Evolutionary conservation across 805 yeast genomes (phyloP).

Genomic region (Starmerella roubikii): DNA sequence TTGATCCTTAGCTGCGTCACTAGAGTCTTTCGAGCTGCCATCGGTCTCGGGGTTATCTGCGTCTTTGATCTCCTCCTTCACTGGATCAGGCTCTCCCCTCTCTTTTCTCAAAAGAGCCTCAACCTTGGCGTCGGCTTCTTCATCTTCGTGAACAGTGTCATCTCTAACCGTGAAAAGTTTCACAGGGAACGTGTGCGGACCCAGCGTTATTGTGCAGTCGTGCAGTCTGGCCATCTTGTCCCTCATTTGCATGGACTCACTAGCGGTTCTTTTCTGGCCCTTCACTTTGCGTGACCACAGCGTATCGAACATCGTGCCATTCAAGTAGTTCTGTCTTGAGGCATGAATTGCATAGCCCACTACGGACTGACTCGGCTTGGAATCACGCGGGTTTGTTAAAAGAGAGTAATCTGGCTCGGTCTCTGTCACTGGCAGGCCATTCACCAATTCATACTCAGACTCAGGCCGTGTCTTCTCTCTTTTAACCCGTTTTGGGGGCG

Average conservation of each 20-base stretch:
- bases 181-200: slow-evolving; percentile 72
- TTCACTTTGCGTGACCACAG: slow-evolving; percentile 68
- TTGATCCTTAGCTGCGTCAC: too few relatives aligned
- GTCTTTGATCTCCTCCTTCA: slow-evolving; percentile 9
- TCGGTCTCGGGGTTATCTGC: not conserved
- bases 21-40: too few relatives aligned
- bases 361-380: slow-evolving; percentile 49
- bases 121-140: slow-evolving; percentile 13
- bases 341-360: slow-evolving; percentile 39
- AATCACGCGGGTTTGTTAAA: slow-evolving; percentile 50
- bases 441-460: slow-evolving; percentile 18
- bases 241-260: slow-evolving; percentile 42
- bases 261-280: slow-evolving; percentile 36
- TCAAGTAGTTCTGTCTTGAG: slow-evolving; percentile 56
- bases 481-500: slow-evolving; percentile 19
- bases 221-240: slow-evolving; percentile 83
- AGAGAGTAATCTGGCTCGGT: slow-evolving; percentile 51
- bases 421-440: slow-evolving; percentile 42
- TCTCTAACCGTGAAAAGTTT: slow-evolving; percentile 76
- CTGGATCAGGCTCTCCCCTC: slow-evolving; percentile 17
- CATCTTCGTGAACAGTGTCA: slow-evolving; percentile 30
- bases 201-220: slow-evolving; percentile 57
- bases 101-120: slow-evolving; percentile 15
- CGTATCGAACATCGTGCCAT: slow-evolving; percentile 55
- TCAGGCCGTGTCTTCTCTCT: slow-evolving; percentile 21